phyloP scores from a whole-genome alignment of 768 basidiomycete species.

The Boletus sp. region DNA sequence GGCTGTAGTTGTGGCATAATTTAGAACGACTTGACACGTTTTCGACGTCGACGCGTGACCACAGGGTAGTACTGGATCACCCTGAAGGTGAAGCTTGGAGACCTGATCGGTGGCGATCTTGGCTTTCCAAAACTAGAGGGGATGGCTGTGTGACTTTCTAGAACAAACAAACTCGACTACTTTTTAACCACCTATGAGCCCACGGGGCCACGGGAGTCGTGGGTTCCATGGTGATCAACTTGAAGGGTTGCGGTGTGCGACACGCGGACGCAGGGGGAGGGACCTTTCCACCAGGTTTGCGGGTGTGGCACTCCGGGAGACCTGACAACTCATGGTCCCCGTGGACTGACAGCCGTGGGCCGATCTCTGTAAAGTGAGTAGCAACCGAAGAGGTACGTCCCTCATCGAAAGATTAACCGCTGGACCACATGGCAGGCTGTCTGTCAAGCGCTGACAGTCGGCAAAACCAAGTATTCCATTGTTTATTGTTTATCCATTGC shows the following conservation, averaged over 20 bases:
- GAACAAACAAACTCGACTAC: conserved; percentile 6
- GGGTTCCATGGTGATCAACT: conserved; percentile 25
- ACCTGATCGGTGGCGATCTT: conserved; percentile 22
- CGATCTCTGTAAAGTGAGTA: background rate
- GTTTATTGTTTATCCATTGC: background rate
- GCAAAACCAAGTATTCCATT: background rate
- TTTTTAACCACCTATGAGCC: background rate
- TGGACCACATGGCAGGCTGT: background rate
- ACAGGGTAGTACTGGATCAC: background rate
- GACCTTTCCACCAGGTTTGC: background rate
- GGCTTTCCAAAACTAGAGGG: conserved; percentile 5
- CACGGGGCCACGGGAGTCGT: conserved; percentile 17
- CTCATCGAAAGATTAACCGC: background rate
- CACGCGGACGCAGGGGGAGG: conserved; percentile 2
- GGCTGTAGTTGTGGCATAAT: conserved; percentile 6
- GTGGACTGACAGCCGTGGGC: conserved; percentile 10
- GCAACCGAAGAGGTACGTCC: conserved; percentile 2
- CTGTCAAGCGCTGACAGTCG: background rate
- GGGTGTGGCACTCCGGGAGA: conserved; percentile 1
- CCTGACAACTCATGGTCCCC: conserved; percentile 6
- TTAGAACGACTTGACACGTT: conserved; percentile 19
- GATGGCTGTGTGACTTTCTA: background rate
- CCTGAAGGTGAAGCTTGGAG: background rate
- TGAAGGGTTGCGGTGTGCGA: conserved; percentile 15
- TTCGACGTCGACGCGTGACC: conserved; percentile 25